A percentile compares a stretch with the other conserved stretches of the same genome.
Evolutionary conservation across 345 rosid species (phyloP).

Genomic region (Schrenkiella parvula): DNA sequence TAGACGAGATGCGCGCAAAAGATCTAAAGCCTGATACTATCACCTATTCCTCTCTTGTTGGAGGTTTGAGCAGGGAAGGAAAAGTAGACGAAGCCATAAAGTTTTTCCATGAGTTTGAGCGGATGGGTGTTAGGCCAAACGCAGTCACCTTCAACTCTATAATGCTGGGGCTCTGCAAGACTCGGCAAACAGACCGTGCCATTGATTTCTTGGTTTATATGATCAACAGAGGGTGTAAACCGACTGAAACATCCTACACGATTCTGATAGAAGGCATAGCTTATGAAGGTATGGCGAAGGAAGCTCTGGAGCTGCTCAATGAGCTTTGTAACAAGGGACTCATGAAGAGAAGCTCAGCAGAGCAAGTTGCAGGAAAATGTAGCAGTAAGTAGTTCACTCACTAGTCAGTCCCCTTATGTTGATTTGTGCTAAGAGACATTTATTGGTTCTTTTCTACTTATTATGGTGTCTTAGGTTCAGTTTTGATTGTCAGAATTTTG

Average conservation of each 20-base stretch:
- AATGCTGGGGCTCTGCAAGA: constrained; percentile 75
- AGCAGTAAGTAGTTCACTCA: constrained; percentile 24
- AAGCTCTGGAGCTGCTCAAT: constrained; percentile 63
- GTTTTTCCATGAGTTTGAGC: constrained; percentile 69
- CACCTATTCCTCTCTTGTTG: constrained; percentile 75
- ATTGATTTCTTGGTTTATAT: constrained; percentile 80
- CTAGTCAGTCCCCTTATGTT: not conserved
- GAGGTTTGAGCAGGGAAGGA: constrained; percentile 79
- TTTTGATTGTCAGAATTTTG: constrained; percentile 7
- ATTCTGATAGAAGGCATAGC: constrained; percentile 87
- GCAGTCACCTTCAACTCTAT: constrained; percentile 67
- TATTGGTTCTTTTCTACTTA: not conserved
- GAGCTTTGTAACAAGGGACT: constrained; percentile 68
- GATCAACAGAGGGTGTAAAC: constrained; percentile 73
- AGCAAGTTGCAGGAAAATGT: constrained; percentile 62
- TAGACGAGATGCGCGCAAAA: constrained; percentile 70
- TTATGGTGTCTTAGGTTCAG: constrained; percentile 15
- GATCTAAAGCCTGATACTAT: constrained; percentile 72
- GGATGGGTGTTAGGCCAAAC: constrained; percentile 60
- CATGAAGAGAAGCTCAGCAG: constrained; percentile 64
- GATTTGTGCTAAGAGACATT: not conserved
- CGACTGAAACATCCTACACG: constrained; percentile 72
- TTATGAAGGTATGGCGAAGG: constrained; percentile 71
- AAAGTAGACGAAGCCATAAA: constrained; percentile 73
- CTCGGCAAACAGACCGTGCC: constrained; percentile 63